Conservation (phyloP, 2,329 filamentous ascomycete species). For the Aspergillus hiratsukae region DNA sequence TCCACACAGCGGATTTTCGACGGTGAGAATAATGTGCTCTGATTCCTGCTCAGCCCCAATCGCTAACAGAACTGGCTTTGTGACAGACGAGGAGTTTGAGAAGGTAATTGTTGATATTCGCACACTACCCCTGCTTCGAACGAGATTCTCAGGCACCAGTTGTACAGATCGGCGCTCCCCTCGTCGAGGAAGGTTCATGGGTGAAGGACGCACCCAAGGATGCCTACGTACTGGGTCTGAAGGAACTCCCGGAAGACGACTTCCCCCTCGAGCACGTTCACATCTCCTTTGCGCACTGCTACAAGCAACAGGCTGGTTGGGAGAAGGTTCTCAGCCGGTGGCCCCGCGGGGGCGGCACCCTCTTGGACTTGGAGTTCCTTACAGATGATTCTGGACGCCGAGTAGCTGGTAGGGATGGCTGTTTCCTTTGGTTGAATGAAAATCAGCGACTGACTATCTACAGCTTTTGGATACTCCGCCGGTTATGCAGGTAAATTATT, state of each 20-base stretch:
- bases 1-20: slow-evolving; percentile 61
- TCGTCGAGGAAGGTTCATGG: slow-evolving; percentile 66
- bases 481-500: slow-evolving; percentile 60
- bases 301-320: slow-evolving; percentile 75
- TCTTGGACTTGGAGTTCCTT: slow-evolving; percentile 86
- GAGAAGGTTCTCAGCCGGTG: slow-evolving; percentile 75
- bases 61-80: slow-evolving; percentile 5
- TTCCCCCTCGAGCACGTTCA: slow-evolving; percentile 68
- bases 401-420: slow-evolving; percentile 31
- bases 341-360: slow-evolving; percentile 66
- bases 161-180: slow-evolving; percentile 54
- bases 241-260: slow-evolving; percentile 70
- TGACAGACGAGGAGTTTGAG: slow-evolving; percentile 32
- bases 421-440: neutral
- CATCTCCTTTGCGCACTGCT: slow-evolving; percentile 69
- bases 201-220: slow-evolving; percentile 58
- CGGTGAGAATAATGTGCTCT: slow-evolving; percentile 24
- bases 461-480: slow-evolving; percentile 60
- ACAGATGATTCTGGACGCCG: slow-evolving; percentile 65
- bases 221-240: slow-evolving; percentile 69
- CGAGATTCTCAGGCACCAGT: neutral
- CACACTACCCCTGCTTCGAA: neutral
- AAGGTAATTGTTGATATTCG: slow-evolving; percentile 20
- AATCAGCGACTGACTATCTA: slow-evolving; percentile 3
- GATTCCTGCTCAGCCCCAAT: neutral